Base-by-base conservation (phyloP, 208 protist species). In the Leishmania martiniquensis region DNA sequence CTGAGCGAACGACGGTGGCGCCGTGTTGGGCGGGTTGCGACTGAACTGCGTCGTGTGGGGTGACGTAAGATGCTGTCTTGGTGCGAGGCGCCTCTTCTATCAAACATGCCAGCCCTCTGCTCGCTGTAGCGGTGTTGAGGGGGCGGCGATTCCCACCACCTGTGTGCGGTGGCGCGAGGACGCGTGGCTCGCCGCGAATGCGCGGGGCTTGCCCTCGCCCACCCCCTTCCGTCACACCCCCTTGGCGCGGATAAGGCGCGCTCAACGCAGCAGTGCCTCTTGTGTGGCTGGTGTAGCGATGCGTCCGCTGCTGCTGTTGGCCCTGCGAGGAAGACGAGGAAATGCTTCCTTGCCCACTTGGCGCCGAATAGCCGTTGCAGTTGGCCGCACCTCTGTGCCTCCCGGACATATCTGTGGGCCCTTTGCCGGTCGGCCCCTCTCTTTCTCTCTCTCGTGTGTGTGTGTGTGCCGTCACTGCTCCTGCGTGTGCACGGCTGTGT, bases 1-100 rank as follows among this genome's bases (percentile, higher is more conserved):
- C 85, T 34, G 89, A 88, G 69, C 89, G 87, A 75, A 96, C 93
- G 22, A 95, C 85, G n/a, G 87, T 69, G 34, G 88, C 91, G 25
- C 88, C 87, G 75, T 96, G 91, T 59, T 94, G 89, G 10, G 88
- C 91, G 4, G 85, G 72, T 76, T 95, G 87, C 39, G 75, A 66
- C 78, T 90, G 89, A 29, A 86, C 76, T 2, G 93, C 93, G 22
- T 86, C 84, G 72, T 89, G 83, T 15, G 93, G 91, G 12, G 90
- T 91, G 52, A 94, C 78, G 59, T 86, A 84, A 1, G 87, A 79
- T 7, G 90, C 83, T 1, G 76, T 60, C 47, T 84, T 84, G 0
- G 80, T 84, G 47, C 80, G 80, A 7, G 74, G 73, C 7, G 67
- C 80, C 12, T 79, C 80, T 54, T 79, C 75, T n/a, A 74, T 74